A percentile compares a stretch with the other conserved stretches of the same genome.
Conservation (phyloP, 176 grass and related monocot species). For the Ampelocalamus luodianensis region DNA sequence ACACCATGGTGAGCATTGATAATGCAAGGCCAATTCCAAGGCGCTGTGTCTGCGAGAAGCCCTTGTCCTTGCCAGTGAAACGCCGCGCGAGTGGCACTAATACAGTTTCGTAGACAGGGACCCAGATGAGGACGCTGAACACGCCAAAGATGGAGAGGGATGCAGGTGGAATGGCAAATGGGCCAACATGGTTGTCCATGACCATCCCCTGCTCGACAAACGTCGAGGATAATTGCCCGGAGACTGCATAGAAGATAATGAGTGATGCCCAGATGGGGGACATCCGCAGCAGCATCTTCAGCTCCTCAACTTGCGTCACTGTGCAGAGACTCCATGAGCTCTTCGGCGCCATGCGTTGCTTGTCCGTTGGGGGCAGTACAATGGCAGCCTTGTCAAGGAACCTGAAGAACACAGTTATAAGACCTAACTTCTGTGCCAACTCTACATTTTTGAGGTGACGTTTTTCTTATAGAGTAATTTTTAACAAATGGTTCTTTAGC, state of each 20-base stretch:
- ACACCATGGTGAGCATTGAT: no score
- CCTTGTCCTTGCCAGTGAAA: no score
- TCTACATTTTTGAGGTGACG: neutral
- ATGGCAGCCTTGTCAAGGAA: conserved; percentile 56
- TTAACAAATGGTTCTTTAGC: neutral
- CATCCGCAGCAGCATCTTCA: conserved; percentile 50
- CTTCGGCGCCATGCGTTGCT: neutral
- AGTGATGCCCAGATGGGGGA: conserved; percentile 42
- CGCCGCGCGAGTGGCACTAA: no score
- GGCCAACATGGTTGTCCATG: conserved; percentile 45
- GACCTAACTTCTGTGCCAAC: neutral
- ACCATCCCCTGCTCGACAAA: conserved; percentile 49
- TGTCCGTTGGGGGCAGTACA: neutral
- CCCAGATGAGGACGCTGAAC: no score
- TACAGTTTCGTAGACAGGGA: no score
- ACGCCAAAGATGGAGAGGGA: no score
- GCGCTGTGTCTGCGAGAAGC: no score
- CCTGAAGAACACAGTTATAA: neutral
- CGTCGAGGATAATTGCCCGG: conserved; percentile 31
- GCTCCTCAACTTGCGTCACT: conserved; percentile 54
- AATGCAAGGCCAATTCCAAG: no score
- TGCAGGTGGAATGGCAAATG: no score
- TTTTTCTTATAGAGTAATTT: neutral
- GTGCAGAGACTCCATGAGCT: conserved; percentile 48
- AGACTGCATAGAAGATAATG: conserved; percentile 38